A percentile compares a stretch with the other conserved stretches of the same genome.
Conservation (phyloP, 139 green algal genomes). For the Zygnema circumcarinatum region DNA sequence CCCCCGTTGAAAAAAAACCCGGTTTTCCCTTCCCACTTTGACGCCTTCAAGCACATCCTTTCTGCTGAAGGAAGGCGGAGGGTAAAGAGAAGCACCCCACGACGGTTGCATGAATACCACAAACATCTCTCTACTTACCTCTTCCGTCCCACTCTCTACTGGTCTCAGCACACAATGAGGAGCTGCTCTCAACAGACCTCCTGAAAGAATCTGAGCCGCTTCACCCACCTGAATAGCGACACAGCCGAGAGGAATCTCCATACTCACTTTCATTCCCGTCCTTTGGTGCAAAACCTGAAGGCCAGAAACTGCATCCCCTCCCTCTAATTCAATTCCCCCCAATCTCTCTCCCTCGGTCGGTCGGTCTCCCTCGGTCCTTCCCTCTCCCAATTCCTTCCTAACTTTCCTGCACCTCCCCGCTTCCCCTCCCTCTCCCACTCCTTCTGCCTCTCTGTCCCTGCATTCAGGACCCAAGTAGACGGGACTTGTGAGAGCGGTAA, state of each 20-base stretch:
- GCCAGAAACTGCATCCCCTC: not conserved
- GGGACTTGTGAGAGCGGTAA: constrained; percentile 29
- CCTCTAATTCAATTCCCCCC: not conserved
- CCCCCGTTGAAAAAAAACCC: not conserved
- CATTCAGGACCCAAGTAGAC: constrained; percentile 13
- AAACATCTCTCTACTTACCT: constrained; percentile 19
- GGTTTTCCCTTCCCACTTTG: not conserved
- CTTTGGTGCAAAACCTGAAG: constrained; percentile 38
- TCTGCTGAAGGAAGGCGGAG: not conserved
- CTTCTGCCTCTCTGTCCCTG: not conserved
- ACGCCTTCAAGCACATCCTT: not conserved
- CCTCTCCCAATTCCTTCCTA: not conserved
- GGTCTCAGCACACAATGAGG: constrained; percentile 36
- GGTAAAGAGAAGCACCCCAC: not conserved
- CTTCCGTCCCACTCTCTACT: not conserved
- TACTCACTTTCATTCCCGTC: not conserved
- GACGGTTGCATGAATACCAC: not conserved
- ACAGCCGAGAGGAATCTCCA: constrained; percentile 37
- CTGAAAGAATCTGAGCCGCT: constrained; percentile 41
- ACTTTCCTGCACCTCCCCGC: too few species aligned
- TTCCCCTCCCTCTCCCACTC: constrained; percentile 2
- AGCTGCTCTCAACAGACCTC: constrained; percentile 21
- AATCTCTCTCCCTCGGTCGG: not conserved
- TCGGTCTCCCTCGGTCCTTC: not conserved
- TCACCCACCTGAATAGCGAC: constrained; percentile 48